Conservation (phyloP, 1,139 yeast species). For the Pichia terricola region DNA sequence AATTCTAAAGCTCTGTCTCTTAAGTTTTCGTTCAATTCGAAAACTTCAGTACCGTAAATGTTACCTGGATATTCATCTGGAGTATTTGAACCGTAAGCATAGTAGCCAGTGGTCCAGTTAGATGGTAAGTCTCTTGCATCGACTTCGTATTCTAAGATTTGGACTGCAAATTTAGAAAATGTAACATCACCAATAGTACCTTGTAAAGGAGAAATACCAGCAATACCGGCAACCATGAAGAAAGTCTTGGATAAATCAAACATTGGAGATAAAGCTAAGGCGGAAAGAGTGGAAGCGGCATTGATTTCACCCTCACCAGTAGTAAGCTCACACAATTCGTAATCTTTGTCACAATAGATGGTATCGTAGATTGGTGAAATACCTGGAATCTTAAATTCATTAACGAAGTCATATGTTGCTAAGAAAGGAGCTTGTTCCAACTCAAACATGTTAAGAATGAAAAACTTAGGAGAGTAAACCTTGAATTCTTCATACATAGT, state of each 20-base stretch:
- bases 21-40: constrained; percentile 49
- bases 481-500: constrained; percentile 16
- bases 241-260: constrained; percentile 53
- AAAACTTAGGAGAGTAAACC: constrained; percentile 40
- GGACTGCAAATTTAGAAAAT: constrained; percentile 53
- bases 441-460: constrained; percentile 48
- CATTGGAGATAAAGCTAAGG: constrained; percentile 43
- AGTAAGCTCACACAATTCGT: constrained; percentile 49
- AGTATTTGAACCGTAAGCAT: constrained; percentile 42
- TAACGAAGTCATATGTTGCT: constrained; percentile 34
- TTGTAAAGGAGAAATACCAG: constrained; percentile 48
- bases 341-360: constrained; percentile 45
- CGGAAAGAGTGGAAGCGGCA: constrained; percentile 53
- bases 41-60: constrained; percentile 58
- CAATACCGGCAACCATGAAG: constrained; percentile 58
- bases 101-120: constrained; percentile 56
- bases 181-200: constrained; percentile 48
- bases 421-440: constrained; percentile 50
- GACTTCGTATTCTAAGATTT: constrained; percentile 52
- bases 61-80: constrained; percentile 44
- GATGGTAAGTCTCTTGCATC: constrained; percentile 38
- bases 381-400: constrained; percentile 53
- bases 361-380: constrained; percentile 52
- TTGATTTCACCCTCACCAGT: constrained; percentile 66
- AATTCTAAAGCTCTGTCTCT: constrained; percentile 49